Evolutionary conservation across 2,329 filamentous ascomycete genomes (phyloP), one percentile per base, ranked within the genome.

Genomic region (Sphaceloma murrayae): DNA sequence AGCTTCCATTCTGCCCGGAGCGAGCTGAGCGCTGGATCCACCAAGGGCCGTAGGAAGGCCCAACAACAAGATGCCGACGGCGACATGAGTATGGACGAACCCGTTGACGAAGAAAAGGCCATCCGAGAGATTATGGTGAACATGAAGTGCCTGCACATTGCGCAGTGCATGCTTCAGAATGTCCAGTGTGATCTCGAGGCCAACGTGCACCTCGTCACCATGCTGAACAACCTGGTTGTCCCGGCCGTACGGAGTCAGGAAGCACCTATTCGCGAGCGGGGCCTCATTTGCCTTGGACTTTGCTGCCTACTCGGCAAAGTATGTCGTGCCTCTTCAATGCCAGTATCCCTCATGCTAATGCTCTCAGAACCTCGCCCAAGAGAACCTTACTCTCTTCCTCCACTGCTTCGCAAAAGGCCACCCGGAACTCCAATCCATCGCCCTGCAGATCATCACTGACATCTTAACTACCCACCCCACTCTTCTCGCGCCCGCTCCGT

Each of bases 121-220:
- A 78, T 95, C 52, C 80, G 78, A 52, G 87, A 95, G 64, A 91
- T 95, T 58, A 80, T 95, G 69, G 83, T 96, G 61, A 96, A 96
- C 68, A 88, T 95, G 77, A 96, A 96, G 66, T 96, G 91, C 62
- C 73, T 98, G 49, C 85, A 95, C 59, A 95, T 98, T 53, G 88
- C 93, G 18, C 86, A 95, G 62, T 96, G 87, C 69, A 94, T 96
- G 84, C 74, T 98, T 42, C 80, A 93, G 58, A 94, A 96, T 57
- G 85, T 98, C 7, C 75, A 84, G 43, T 85, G 86, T 49, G 84
- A 84, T 56, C 70, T 96, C 27, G 87, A 95, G 63, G 77, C 88
- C 53, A 94, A 94, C 59, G 80, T 83, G 46, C 82, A 94, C 57
- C 67, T 96, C n/a, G 85, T 94, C 3, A 85, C 85, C n/a, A 95